These are phyloP conservation scores for Aotearoamyces nothofagi DNA, from an alignment of 2,329 filamentous ascomycete species.

Conservation along the genomic window DNA sequence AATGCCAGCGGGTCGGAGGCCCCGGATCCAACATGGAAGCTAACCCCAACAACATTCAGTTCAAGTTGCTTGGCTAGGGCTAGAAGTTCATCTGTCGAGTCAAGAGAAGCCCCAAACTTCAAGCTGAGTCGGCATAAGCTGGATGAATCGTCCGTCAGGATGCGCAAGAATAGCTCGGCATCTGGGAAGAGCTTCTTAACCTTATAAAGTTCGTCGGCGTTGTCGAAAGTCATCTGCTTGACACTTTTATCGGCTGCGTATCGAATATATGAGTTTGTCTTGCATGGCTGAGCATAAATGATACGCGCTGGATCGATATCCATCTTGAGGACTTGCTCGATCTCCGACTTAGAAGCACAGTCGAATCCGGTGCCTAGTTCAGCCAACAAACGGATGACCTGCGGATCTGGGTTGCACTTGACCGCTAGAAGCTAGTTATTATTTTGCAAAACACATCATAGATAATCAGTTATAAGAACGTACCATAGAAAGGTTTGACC, in stretches of 20 bases:
- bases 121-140: constrained; percentile 90
- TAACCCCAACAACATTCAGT: constrained; percentile 87
- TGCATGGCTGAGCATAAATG: constrained; percentile 98
- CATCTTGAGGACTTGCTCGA: constrained; percentile 75
- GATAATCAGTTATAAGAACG: constrained; percentile 19
- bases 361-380: constrained; percentile 90
- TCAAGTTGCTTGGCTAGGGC: constrained; percentile 65
- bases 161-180: constrained; percentile 85
- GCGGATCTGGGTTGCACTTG: constrained; percentile 94
- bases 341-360: constrained; percentile 94
- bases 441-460: background rate
- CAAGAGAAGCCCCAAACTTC: constrained; percentile 90
- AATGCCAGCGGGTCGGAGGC: constrained; percentile 89
- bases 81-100: constrained; percentile 63
- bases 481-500: constrained; percentile 93
- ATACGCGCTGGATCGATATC: constrained; percentile 80
- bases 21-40: constrained; percentile 95
- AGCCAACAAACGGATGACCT: constrained; percentile 76
- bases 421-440: constrained; percentile 44
- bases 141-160: constrained; percentile 89
- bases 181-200: constrained; percentile 82
- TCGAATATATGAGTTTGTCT: constrained; percentile 95
- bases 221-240: constrained; percentile 99
- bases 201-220: constrained; percentile 94
- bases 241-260: constrained; percentile 75